These are phyloP conservation scores for Grigorovia transvaalensis DNA, from an alignment of 805 yeast species.

Conservation along the genomic window DNA sequence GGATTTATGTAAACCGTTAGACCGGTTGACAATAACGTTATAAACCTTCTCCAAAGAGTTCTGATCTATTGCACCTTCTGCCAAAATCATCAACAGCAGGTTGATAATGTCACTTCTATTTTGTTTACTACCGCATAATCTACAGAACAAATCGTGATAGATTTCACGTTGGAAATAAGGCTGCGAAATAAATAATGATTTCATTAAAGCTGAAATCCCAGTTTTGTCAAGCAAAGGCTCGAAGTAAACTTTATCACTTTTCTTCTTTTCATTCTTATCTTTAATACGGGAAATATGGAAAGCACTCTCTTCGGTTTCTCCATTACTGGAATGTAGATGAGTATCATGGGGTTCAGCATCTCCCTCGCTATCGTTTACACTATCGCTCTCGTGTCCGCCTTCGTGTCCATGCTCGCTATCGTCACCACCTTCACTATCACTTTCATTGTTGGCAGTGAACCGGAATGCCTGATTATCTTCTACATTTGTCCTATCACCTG, in stretches of 20 bases:
- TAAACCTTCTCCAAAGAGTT: constrained; percentile 53
- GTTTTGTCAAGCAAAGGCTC: constrained; percentile 63
- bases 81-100: constrained; percentile 53
- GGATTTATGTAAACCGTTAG: constrained; percentile 24
- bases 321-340: constrained; percentile 1
- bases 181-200: constrained; percentile 66
- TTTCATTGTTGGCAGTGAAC: constrained; percentile 10
- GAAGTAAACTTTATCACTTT: constrained; percentile 28
- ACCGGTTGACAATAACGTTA: constrained; percentile 42
- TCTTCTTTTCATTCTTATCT: constrained; percentile 7
- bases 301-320: constrained; percentile 6
- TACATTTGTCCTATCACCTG: constrained; percentile 2
- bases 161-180: constrained; percentile 50
- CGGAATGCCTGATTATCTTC: background rate
- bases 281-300: background rate
- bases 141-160: constrained; percentile 54
- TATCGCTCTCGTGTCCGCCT: background rate
- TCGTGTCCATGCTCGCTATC: background rate
- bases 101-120: constrained; percentile 67
- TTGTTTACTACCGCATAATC: constrained; percentile 65
- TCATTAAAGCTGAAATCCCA: constrained; percentile 64
- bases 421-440: constrained; percentile 10
- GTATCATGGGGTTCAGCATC: constrained; percentile 3
- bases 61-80: constrained; percentile 62
- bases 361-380: constrained; percentile 3